phyloP scores from a whole-genome alignment of 176 grass and related monocot species.

The Typha latifolia region DNA sequence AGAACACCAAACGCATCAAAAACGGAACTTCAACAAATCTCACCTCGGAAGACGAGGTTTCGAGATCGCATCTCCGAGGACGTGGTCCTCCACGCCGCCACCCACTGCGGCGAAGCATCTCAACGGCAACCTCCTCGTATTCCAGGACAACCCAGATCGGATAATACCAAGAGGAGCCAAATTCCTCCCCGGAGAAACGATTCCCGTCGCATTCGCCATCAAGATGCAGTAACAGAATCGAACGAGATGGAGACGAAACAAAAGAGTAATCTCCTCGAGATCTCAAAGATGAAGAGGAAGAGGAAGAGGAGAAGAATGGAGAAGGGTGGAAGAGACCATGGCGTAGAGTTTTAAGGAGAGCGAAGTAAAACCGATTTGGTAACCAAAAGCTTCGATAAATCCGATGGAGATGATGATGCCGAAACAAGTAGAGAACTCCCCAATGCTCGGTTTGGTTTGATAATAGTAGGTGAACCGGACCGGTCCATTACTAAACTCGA shows the following conservation, averaged over 20 bases:
- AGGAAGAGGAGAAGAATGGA: neutral
- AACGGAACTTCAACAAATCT: neutral
- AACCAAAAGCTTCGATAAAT: neutral
- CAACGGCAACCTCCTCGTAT: slow-evolving; percentile 5
- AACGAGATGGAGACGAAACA: neutral
- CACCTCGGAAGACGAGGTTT: slow-evolving; percentile 29
- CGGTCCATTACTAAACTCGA: too few species aligned
- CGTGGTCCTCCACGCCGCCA: slow-evolving; percentile 16
- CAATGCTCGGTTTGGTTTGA: neutral
- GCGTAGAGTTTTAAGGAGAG: neutral
- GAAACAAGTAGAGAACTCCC: neutral
- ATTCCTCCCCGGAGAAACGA: slow-evolving; percentile 5
- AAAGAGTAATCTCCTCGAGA: neutral
- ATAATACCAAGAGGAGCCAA: slow-evolving; percentile 7
- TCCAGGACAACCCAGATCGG: slow-evolving; percentile 11
- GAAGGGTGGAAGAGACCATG: neutral
- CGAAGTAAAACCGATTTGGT: neutral
- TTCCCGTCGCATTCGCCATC: slow-evolving; percentile 13
- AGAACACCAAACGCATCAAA: neutral
- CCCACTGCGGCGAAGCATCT: slow-evolving; percentile 16
- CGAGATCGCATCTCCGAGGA: slow-evolving; percentile 6
- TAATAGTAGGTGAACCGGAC: too few species aligned
- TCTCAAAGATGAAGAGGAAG: neutral
- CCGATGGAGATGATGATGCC: neutral
- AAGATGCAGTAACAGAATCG: neutral